A percentile compares a stretch with the other conserved stretches of the same genome.
These are phyloP conservation scores for Dictyostelium capitatum DNA, from an alignment of 78 protist genomes.

Conservation along the genomic window DNA sequence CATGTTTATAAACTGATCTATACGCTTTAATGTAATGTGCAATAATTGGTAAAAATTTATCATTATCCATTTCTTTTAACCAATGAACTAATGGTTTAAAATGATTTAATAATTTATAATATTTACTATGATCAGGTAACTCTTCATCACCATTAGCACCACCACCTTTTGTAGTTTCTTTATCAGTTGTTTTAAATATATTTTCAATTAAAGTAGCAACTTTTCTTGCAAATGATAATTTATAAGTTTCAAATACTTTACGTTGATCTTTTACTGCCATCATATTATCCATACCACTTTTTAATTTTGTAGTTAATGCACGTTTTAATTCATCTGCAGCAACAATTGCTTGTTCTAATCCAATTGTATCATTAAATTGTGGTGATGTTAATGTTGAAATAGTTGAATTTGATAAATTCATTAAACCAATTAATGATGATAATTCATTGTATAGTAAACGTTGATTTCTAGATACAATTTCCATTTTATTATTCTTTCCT, in stretches of 20 bases:
- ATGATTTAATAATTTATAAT: neutral
- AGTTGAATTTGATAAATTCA: constrained; percentile 49
- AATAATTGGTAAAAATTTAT: constrained; percentile 45
- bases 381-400: constrained; percentile 28
- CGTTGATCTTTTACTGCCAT: constrained; percentile 70
- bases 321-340: constrained; percentile 38
- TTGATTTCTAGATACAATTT: constrained; percentile 76
- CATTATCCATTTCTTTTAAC: constrained; percentile 70
- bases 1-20: constrained; percentile 48
- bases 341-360: constrained; percentile 39
- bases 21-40: constrained; percentile 56
- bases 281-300: constrained; percentile 77
- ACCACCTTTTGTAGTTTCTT: neutral
- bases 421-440: constrained; percentile 18
- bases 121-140: constrained; percentile 24
- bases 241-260: constrained; percentile 50
- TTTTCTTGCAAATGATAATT: constrained; percentile 34
- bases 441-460: constrained; percentile 7
- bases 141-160: neutral
- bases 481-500: constrained; percentile 76
- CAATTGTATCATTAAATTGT: constrained; percentile 11
- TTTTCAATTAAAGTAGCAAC: constrained; percentile 36
- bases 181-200: constrained; percentile 21
- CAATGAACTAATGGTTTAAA: constrained; percentile 68
- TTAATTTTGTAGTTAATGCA: constrained; percentile 58